Evolutionary conservation across 208 protist species (phyloP).

Genomic region (Acanthamoeba castellanii): DNA sequence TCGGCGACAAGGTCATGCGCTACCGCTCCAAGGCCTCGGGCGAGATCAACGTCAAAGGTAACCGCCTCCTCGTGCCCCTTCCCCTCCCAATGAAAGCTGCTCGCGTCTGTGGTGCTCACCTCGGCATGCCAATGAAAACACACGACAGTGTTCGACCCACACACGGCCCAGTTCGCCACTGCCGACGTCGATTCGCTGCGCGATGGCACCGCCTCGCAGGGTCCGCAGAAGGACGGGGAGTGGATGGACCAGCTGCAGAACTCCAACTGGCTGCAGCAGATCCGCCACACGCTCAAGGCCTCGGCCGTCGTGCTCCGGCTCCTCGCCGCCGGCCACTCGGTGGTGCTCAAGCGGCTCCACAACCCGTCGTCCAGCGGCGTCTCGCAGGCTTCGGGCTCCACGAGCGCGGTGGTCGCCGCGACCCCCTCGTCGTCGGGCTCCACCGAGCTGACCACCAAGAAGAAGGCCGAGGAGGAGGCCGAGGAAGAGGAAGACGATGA

Average conservation of each 20-base stretch:
- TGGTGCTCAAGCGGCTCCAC: constrained; percentile 4
- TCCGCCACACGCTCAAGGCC: constrained; percentile 9
- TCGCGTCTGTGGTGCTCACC: neutral
- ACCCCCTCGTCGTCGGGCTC: neutral
- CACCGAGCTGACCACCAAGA: neutral
- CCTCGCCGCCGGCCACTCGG: neutral
- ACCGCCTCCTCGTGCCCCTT: neutral
- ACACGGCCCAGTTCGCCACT: constrained; percentile 12
- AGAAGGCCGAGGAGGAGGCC: neutral
- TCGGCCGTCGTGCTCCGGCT: neutral
- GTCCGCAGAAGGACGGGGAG: constrained; percentile 2
- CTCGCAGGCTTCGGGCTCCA: constrained; percentile 1
- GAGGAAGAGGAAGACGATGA: neutral
- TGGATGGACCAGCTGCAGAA: constrained; percentile 15
- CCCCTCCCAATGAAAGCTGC: neutral
- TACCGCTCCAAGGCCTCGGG: constrained; percentile 15
- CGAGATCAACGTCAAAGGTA: constrained; percentile 29
- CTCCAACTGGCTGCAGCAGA: neutral
- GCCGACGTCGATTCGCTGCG: constrained; percentile 33
- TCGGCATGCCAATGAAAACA: too few relatives aligned
- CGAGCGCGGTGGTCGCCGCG: neutral
- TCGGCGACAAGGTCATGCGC: constrained; percentile 30
- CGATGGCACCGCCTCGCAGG: neutral
- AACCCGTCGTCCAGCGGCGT: neutral
- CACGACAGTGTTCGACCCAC: neutral